Percentiles rank a stretch among this genome's conserved stretches.
Conservation (phyloP, 352 stramenopile genomes). For the Halophytophthora batemanensis region DNA sequence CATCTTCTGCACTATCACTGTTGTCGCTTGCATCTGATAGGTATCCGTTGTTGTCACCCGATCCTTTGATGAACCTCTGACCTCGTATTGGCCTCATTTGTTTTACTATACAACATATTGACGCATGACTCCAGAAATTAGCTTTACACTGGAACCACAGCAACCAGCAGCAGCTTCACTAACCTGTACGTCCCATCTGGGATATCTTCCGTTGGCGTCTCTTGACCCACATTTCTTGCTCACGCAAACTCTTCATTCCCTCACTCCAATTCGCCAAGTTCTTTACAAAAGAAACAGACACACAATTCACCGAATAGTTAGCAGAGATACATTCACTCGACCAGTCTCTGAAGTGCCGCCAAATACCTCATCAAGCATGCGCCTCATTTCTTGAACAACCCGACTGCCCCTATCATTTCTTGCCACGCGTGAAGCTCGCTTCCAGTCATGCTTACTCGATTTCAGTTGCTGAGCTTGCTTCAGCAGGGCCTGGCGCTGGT, state of each 20-base stretch:
- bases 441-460: conserved; percentile 52
- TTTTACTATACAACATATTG: conserved; percentile 9
- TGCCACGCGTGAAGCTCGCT: conserved; percentile 20
- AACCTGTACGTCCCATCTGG: conserved; percentile 32
- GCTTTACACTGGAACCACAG: background rate
- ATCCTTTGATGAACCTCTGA: background rate
- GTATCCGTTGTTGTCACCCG: conserved; percentile 7
- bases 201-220: conserved; percentile 43
- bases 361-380: conserved; percentile 57
- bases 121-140: background rate
- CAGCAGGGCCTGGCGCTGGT: conserved; percentile 46
- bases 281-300: conserved; percentile 10
- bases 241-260: conserved; percentile 41
- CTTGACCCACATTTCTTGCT: conserved; percentile 49
- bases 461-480: conserved; percentile 55
- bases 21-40: conserved; percentile 9
- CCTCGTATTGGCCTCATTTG: background rate
- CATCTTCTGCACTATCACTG: conserved; percentile 12
- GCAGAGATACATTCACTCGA: background rate
- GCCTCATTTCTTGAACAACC: conserved; percentile 55
- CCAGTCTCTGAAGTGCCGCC: background rate
- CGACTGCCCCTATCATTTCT: conserved; percentile 16
- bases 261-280: conserved; percentile 45
- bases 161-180: background rate
- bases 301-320: background rate